Percentiles rank a stretch among this genome's conserved stretches.
These are phyloP conservation scores for Colletotrichum theobromicola DNA, from an alignment of 2,329 filamentous ascomycete genomes.

Conservation along the genomic window DNA sequence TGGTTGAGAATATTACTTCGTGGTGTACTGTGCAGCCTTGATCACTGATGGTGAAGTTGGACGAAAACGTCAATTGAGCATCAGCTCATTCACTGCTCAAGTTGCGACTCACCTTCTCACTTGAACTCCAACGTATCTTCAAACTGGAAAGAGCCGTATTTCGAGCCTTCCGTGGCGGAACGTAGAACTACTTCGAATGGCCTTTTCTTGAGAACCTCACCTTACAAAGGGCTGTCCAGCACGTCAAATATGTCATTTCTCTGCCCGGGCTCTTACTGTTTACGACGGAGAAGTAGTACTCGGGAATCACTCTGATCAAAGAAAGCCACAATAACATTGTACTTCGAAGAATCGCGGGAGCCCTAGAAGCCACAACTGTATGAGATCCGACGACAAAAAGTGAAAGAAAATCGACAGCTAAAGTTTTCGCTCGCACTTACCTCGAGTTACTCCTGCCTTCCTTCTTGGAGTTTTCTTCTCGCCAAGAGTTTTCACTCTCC, in stretches of 20 bases:
- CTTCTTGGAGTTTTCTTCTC: neutral
- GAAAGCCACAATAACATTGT: neutral
- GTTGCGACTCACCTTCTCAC: neutral
- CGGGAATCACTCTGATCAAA: neutral
- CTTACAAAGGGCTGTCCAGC: fast-evolving
- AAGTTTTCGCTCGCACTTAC: neutral
- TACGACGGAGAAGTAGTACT: neutral
- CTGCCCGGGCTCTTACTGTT: neutral
- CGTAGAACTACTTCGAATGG: neutral
- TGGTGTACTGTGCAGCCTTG: neutral
- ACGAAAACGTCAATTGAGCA: neutral
- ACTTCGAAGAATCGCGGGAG: neutral
- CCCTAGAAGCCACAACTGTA: neutral
- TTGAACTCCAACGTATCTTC: neutral
- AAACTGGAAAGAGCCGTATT: neutral
- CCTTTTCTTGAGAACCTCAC: neutral
- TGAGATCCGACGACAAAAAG: neutral
- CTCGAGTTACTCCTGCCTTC: neutral
- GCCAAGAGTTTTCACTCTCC: neutral
- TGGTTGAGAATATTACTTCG: neutral
- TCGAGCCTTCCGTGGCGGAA: neutral
- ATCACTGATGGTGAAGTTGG: neutral
- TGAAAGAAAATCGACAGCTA: neutral
- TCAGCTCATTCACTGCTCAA: neutral
- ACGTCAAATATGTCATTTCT: neutral